A percentile compares a stretch with the other conserved stretches of the same genome.
Conservation (phyloP, 768 basidiomycete species). For the Phanerodontia chrysosporium region DNA sequence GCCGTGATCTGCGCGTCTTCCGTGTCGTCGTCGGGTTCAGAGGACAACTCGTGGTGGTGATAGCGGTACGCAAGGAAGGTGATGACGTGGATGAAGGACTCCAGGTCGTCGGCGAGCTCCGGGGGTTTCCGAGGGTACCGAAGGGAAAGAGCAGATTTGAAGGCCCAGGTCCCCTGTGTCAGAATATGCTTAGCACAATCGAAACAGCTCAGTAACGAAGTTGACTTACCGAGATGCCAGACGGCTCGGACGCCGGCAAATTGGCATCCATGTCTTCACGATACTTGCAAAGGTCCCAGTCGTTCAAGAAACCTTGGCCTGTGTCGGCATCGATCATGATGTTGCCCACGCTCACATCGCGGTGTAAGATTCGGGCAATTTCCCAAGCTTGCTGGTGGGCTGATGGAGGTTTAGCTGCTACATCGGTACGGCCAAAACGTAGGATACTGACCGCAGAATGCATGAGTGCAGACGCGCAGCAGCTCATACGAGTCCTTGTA, state of each 20-base stretch:
- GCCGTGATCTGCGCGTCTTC: background rate
- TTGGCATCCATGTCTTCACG: background rate
- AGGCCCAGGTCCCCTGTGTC: background rate
- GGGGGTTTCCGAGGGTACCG: background rate
- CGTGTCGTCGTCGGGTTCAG: background rate
- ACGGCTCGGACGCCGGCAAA: background rate
- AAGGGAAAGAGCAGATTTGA: background rate
- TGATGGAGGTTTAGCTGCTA: background rate
- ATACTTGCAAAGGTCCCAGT: slow-evolving; percentile 7
- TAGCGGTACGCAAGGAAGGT: background rate
- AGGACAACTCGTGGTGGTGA: background rate
- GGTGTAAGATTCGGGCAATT: background rate
- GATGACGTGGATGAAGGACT: slow-evolving; percentile 11
- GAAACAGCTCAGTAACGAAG: too few relatives aligned
- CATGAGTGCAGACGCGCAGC: background rate
- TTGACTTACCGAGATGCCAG: background rate
- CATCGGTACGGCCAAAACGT: background rate
- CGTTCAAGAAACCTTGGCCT: background rate
- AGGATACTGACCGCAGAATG: background rate
- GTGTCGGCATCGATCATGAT: slow-evolving; percentile 1
- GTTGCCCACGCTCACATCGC: slow-evolving; percentile 1
- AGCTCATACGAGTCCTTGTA: background rate
- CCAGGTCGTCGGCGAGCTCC: slow-evolving; percentile 7
- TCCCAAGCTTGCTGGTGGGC: background rate
- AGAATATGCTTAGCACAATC: background rate